Conservation (phyloP, 495 filamentous ascomycete species). For the Hypoxylon rickii region DNA sequence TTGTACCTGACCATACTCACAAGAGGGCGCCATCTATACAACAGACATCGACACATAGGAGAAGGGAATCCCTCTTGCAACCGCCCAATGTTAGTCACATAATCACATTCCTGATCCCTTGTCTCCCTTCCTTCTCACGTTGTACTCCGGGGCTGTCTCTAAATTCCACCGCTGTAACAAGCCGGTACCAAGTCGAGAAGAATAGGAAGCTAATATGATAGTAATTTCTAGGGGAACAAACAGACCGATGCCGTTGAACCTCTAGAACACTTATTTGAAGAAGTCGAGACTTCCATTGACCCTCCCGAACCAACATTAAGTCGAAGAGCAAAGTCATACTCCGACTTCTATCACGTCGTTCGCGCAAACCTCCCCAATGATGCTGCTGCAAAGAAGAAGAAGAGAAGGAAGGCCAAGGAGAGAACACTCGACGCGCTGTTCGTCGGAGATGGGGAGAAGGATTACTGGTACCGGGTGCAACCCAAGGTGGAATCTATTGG, state of each 20-base stretch:
- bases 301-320: constrained; percentile 66
- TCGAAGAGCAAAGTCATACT: constrained; percentile 74
- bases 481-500: constrained; percentile 60
- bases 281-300: constrained; percentile 50
- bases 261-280: constrained; percentile 56
- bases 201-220: constrained; percentile 23
- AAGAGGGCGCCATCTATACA: constrained; percentile 46
- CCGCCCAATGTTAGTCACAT: constrained; percentile 65
- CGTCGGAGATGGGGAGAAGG: constrained; percentile 52
- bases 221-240: constrained; percentile 39
- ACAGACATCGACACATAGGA: constrained; percentile 54
- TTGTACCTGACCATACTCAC: constrained; percentile 59
- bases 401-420: constrained; percentile 40
- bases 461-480: constrained; percentile 47
- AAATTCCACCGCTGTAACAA: too few species aligned
- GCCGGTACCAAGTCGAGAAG: too few species aligned
- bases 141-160: too few species aligned
- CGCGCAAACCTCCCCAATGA: constrained; percentile 58
- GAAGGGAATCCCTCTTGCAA: constrained; percentile 68
- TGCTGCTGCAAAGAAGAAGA: constrained; percentile 42
- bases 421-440: constrained; percentile 51
- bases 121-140: too few species aligned
- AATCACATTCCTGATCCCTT: background rate
- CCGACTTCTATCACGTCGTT: constrained; percentile 71
- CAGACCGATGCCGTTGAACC: constrained; percentile 45